Conservation (phyloP, 2,329 filamentous ascomycete species). For the Cercospora beticola region DNA sequence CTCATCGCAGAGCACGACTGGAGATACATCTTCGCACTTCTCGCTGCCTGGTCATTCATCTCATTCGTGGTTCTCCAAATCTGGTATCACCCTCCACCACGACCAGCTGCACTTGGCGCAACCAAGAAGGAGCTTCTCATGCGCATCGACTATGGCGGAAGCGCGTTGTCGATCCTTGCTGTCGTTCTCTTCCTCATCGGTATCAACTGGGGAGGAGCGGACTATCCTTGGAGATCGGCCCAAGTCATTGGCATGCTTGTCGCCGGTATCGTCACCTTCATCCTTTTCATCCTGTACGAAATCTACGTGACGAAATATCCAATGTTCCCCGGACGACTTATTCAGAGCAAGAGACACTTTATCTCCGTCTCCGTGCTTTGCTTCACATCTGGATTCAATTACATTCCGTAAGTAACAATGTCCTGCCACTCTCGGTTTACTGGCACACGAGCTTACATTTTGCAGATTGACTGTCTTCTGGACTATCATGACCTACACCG, state of each 20-base stretch:
- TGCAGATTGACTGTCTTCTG: constrained; percentile 52
- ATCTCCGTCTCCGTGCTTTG: constrained; percentile 20
- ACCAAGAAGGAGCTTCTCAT: constrained; percentile 43
- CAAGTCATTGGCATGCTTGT: constrained; percentile 45
- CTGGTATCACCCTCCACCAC: constrained; percentile 55
- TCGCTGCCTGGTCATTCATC: constrained; percentile 52
- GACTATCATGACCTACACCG: constrained; percentile 62
- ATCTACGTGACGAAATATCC: constrained; percentile 39
- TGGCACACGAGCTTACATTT: background rate
- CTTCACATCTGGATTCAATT: constrained; percentile 35
- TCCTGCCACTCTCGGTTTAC: background rate
- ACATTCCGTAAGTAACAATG: constrained; percentile 27
- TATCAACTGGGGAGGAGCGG: constrained; percentile 58
- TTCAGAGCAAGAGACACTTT: constrained; percentile 32
- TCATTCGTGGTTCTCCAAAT: constrained; percentile 51
- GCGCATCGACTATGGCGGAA: constrained; percentile 53
- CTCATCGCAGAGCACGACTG: constrained; percentile 52
- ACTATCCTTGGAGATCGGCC: constrained; percentile 36
- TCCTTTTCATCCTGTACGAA: constrained; percentile 44
- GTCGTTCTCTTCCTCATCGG: constrained; percentile 66
- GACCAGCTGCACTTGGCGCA: constrained; percentile 42
- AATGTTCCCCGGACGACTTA: constrained; percentile 32
- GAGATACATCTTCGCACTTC: constrained; percentile 56
- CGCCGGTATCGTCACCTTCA: constrained; percentile 41
- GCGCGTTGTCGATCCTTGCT: constrained; percentile 53